Evolutionary conservation across 169 alveolate species (phyloP).

Genomic region (Plasmodium reichenowi): DNA sequence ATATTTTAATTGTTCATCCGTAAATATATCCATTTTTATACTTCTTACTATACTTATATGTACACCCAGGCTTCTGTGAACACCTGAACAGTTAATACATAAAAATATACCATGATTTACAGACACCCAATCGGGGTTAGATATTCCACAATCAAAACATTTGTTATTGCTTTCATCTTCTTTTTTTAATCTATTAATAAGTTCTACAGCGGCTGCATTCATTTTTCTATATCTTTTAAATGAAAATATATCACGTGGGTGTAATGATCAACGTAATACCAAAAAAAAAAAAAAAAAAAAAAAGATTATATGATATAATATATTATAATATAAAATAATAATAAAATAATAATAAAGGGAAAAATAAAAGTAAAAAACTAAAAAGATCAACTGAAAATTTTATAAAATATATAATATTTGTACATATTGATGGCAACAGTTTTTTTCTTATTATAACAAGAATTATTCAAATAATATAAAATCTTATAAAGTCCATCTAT

Average conservation of each 20-base stretch:
- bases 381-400: too few relatives aligned
- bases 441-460: too few relatives aligned
- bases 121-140: slow-evolving; percentile 97
- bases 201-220: slow-evolving; percentile 71
- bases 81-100: slow-evolving; percentile 95
- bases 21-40: slow-evolving; percentile 95
- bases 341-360: too few relatives aligned
- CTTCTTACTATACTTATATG: slow-evolving; percentile 94
- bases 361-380: too few relatives aligned
- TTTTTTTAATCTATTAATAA: slow-evolving; percentile 56
- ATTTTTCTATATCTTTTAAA: slow-evolving; percentile 2
- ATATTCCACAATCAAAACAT: slow-evolving; percentile 87
- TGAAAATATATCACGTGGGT: not conserved
- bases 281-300: too few relatives aligned
- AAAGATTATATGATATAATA: too few relatives aligned
- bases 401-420: too few relatives aligned
- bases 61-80: slow-evolving; percentile 92
- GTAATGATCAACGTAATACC: too few relatives aligned
- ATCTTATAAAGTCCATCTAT: too few relatives aligned
- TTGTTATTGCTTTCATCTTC: slow-evolving; percentile 77
- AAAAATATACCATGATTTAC: slow-evolving; percentile 95
- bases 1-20: slow-evolving; percentile 90
- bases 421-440: too few relatives aligned
- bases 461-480: too few relatives aligned
- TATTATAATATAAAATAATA: too few relatives aligned